These are phyloP conservation scores for Globisporangium solare DNA, from an alignment of 352 stramenopile species.

Conservation along the genomic window DNA sequence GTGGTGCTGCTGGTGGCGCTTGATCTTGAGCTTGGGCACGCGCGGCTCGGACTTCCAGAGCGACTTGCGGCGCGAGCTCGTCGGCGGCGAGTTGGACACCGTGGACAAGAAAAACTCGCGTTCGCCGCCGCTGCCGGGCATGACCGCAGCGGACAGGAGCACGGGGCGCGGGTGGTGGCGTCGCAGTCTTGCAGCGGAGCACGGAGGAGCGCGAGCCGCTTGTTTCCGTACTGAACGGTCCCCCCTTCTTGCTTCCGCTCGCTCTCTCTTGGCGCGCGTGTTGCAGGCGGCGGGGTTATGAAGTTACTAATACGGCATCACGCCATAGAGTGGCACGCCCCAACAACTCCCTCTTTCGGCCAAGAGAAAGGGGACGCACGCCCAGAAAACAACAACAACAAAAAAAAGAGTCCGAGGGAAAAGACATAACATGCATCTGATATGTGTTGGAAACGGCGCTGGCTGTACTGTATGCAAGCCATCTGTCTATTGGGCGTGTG, in stretches of 20 bases:
- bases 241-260: too few relatives aligned
- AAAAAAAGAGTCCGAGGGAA: neutral
- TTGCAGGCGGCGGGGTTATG: neutral
- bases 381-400: too few relatives aligned
- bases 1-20: neutral
- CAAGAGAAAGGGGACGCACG: neutral
- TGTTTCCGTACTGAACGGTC: too few relatives aligned
- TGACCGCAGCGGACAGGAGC: neutral
- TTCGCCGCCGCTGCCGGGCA: slow-evolving; percentile 13
- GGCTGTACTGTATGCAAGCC: too few relatives aligned
- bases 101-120: slow-evolving; percentile 4
- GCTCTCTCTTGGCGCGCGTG: neutral
- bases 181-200: too few relatives aligned
- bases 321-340: neutral
- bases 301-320: neutral
- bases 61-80: slow-evolving; percentile 14
- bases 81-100: slow-evolving; percentile 1
- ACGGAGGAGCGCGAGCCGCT: too few relatives aligned
- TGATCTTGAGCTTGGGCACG: slow-evolving; percentile 5
- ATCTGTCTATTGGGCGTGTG: too few relatives aligned
- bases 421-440: too few relatives aligned
- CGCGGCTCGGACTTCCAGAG: slow-evolving; percentile 14
- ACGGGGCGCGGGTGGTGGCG: too few relatives aligned
- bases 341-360: neutral
- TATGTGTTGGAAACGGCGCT: too few relatives aligned